Base-by-base conservation (phyloP, 176 grass and related monocot genomes). In the Urochloa ruziziensis region DNA sequence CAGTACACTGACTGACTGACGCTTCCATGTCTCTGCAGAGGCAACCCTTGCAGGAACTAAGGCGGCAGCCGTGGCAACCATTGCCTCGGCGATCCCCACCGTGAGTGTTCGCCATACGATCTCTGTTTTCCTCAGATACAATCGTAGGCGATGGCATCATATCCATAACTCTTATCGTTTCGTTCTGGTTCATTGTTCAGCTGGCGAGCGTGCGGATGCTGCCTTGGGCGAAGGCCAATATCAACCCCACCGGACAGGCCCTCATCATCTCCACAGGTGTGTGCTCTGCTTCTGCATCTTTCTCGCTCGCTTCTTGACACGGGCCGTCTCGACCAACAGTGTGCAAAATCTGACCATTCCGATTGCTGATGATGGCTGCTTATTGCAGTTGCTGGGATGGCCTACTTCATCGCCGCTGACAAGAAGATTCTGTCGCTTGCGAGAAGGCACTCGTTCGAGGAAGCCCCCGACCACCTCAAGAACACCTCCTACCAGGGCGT, bases 351-450 rank as follows among this genome's bases (percentile, higher is more conserved):
- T n/a, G n/a, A n/a, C n/a, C n/a, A n/a, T n/a, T n/a, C n/a, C n/a
- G n/a, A n/a, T n/a, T n/a, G n/a, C n/a, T n/a, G n/a, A n/a, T n/a
- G n/a, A n/a, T n/a, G n/a, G n/a, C n/a, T n/a, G n/a, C n/a, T n/a
- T n/a, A n/a, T n/a, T 43, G 54, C 30, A 66, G 90, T 80, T 17
- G 94, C 94, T 2, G 94, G 94, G 0, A 88, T 90, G 93, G 90
- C 93, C 0, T 95, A 92, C 67, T 95, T 95, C 85, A 79, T 92
- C 73, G 93, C 88, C 9, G 88, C 93, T 4, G 93, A 96, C 70
- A 95, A 92, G 82, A 92, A 86, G 14, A 89, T 95, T 17, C 67
- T 95, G 0, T 87, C 88, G 2, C 51, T 91, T 18, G 93, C 90
- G 1, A 90, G 93, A 13, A 68, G 74, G 10, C 91, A 95, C 82